Conservation (phyloP, 345 rosid genomes). For the Sonneratia caseolaris region DNA sequence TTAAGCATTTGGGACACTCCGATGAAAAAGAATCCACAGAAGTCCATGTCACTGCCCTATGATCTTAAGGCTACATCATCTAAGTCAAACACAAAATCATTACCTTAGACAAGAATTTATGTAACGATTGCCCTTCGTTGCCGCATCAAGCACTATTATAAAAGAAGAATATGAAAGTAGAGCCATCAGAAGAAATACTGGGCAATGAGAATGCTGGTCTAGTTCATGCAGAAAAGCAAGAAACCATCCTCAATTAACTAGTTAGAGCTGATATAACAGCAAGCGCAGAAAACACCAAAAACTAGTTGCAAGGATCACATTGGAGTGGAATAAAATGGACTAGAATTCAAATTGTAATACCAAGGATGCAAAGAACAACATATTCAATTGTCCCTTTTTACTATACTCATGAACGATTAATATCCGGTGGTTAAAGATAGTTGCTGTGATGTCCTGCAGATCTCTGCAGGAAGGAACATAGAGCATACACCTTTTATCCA, state of each 20-base stretch:
- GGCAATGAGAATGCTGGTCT: not conserved
- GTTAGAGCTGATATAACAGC: not conserved
- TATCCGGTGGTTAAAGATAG: too few relatives aligned
- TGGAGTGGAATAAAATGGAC: not conserved
- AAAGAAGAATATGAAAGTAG: not conserved
- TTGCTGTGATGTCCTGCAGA: not conserved
- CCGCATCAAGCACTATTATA: constrained; percentile 74
- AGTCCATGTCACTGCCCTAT: not conserved
- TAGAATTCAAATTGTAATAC: not conserved
- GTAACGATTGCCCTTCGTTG: constrained; percentile 82
- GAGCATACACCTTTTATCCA: not conserved
- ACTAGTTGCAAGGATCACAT: not conserved
- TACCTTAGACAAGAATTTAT: constrained; percentile 94
- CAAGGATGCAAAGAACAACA: not conserved
- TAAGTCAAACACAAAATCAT: not conserved
- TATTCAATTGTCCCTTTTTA: not conserved
- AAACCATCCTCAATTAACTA: not conserved
- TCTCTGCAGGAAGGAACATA: not conserved
- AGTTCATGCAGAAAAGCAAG: not conserved
- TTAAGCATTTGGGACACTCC: not conserved
- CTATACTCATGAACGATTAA: too few relatives aligned
- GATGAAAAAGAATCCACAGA: not conserved
- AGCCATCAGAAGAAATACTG: not conserved
- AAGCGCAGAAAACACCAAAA: not conserved
- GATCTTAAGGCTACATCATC: not conserved